A percentile compares a stretch with the other conserved stretches of the same genome.
Conservation (phyloP, 73 alveolate genomes). For the Paramecium octaurelia region DNA sequence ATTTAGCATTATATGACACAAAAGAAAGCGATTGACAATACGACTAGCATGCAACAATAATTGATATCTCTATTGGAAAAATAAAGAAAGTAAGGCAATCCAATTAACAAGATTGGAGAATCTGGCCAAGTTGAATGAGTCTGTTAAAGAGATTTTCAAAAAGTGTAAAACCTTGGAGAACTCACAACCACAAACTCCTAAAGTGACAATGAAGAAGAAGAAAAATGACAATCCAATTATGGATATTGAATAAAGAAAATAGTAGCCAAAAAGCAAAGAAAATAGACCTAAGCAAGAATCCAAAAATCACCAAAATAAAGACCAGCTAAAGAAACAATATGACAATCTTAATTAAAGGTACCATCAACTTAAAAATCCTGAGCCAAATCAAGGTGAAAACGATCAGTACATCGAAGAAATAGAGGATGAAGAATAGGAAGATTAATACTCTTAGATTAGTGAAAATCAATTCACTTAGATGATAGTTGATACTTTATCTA, state of each 20-base stretch:
- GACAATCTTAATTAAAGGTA: background rate
- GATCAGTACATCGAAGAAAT: background rate
- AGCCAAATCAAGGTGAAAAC: background rate
- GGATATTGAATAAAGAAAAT: background rate
- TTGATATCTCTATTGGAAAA: background rate
- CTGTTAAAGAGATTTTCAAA: constrained; percentile 40
- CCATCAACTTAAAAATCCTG: background rate
- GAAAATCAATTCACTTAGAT: background rate
- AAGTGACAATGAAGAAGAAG: constrained; percentile 7
- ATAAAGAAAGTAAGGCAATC: constrained; percentile 26
- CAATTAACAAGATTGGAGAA: constrained; percentile 15
- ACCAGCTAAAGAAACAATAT: background rate
- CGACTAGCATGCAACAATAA: background rate
- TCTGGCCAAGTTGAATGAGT: background rate
- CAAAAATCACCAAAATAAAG: background rate
- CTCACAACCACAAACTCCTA: constrained; percentile 40
- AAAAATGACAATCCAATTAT: background rate
- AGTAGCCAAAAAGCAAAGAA: background rate
- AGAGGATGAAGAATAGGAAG: background rate
- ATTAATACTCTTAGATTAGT: background rate
- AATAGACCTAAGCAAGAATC: background rate
- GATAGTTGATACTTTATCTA: background rate
- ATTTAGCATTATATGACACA: background rate
- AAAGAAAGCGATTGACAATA: background rate
- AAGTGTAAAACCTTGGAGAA: constrained; percentile 14